Evolutionary conservation across 495 filamentous ascomycete genomes (phyloP).

Genomic region (Aspergillus nanangensis): DNA sequence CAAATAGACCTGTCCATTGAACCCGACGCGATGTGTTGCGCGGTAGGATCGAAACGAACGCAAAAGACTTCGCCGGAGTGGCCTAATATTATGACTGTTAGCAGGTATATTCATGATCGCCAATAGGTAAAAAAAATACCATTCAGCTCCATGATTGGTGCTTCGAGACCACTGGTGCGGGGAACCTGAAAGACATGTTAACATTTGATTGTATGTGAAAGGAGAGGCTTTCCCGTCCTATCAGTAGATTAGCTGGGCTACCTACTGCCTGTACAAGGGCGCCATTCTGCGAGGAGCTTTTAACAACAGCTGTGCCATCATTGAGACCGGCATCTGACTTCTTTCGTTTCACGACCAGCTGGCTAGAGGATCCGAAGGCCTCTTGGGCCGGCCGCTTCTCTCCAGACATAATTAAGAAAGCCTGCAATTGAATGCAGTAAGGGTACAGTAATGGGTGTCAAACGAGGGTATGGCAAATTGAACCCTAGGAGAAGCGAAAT

Average conservation of each 20-base stretch:
- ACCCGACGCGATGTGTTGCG: constrained; percentile 86
- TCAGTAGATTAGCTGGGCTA: too few relatives aligned
- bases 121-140: constrained; percentile 42
- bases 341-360: constrained; percentile 86
- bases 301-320: constrained; percentile 55
- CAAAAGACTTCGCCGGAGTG: constrained; percentile 82
- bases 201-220: too few relatives aligned
- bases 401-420: constrained; percentile 78
- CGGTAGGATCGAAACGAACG: constrained; percentile 84
- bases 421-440: too few relatives aligned
- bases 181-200: too few relatives aligned
- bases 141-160: constrained; percentile 91
- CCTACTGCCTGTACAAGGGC: constrained; percentile 83
- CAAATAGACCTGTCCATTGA: constrained; percentile 92
- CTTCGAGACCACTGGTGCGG: constrained; percentile 80
- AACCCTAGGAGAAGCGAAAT: too few relatives aligned
- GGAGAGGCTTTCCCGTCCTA: too few relatives aligned
- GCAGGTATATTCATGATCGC: constrained; percentile 2
- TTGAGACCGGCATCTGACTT: constrained; percentile 66
- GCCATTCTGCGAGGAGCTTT: constrained; percentile 63
- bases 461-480: too few relatives aligned
- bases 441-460: too few relatives aligned
- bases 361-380: constrained; percentile 66
- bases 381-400: constrained; percentile 86
- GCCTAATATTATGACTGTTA: constrained; percentile 30